phyloP scores from a whole-genome alignment of 2,329 filamentous ascomycete species.

The Neocucurbitaria cava region DNA sequence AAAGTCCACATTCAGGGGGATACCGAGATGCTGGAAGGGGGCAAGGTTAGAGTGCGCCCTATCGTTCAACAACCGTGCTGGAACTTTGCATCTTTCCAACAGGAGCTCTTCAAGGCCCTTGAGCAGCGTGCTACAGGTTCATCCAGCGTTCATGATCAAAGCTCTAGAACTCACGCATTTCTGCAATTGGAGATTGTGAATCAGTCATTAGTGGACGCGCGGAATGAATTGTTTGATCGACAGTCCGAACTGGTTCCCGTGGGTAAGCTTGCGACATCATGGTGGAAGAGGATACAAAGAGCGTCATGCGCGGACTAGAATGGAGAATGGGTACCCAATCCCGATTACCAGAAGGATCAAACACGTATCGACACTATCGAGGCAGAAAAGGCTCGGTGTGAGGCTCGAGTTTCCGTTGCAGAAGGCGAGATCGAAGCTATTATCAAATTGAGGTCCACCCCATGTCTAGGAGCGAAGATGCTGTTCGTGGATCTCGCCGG shows the following conservation, averaged over 20 bases:
- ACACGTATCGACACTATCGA: conserved; percentile 50
- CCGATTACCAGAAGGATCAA: conserved; percentile 48
- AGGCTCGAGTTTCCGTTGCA: too few species aligned
- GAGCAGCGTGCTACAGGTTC: conserved; percentile 43
- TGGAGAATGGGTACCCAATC: conserved; percentile 46
- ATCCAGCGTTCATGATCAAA: conserved; percentile 54
- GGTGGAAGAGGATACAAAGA: conserved; percentile 48
- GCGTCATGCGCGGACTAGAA: conserved; percentile 36
- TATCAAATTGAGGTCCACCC: too few species aligned
- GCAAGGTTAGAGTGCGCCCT: conserved; percentile 52
- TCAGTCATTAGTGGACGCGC: conserved; percentile 43
- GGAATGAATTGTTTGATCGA: conserved; percentile 50
- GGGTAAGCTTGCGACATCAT: conserved; percentile 51
- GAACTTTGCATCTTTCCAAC: conserved; percentile 43
- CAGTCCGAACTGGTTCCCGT: conserved; percentile 56
- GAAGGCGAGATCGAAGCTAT: too few species aligned
- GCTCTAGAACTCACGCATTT: conserved; percentile 55
- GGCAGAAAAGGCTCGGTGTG: conserved; percentile 46
- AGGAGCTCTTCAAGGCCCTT: conserved; percentile 39
- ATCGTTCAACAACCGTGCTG: conserved; percentile 48
- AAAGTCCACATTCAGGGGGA: conserved; percentile 52
- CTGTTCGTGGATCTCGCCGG: conserved; percentile 58
- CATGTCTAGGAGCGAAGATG: conserved; percentile 52
- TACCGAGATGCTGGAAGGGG: conserved; percentile 50
- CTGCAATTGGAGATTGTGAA: conserved; percentile 54